Evolutionary conservation across 2,329 filamentous ascomycete species (phyloP).

Genomic region (Orbilia blumenaviensis): DNA sequence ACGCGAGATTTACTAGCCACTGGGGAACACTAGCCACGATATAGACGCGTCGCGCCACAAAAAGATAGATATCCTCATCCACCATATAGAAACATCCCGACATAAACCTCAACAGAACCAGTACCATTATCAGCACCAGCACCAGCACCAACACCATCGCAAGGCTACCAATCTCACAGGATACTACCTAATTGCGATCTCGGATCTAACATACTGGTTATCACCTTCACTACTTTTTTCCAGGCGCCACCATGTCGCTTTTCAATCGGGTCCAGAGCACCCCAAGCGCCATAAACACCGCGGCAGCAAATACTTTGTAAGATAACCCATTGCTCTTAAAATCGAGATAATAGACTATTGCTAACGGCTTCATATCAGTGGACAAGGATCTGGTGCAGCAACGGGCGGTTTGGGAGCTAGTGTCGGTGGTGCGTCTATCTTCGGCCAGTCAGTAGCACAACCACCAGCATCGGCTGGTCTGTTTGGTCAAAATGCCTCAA

Average conservation of each 20-base stretch:
- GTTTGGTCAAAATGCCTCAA: constrained; percentile 51
- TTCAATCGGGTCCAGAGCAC: constrained; percentile 54
- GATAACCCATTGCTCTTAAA: neutral
- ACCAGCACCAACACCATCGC: neutral
- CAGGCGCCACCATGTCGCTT: constrained; percentile 32
- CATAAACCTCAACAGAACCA: neutral
- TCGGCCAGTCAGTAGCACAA: constrained; percentile 34
- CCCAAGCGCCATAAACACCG: constrained; percentile 53
- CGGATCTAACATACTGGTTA: too few relatives aligned
- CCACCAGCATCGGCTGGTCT: constrained; percentile 50
- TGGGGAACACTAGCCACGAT: neutral
- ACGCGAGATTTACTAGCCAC: neutral
- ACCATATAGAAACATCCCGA: neutral
- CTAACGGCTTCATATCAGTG: constrained; percentile 9
- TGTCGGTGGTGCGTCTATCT: constrained; percentile 29
- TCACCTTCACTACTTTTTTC: neutral
- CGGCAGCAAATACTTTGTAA: constrained; percentile 54
- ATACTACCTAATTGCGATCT: too few relatives aligned
- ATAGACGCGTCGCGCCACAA: neutral
- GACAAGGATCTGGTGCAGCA: constrained; percentile 40
- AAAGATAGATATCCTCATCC: neutral
- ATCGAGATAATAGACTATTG: neutral
- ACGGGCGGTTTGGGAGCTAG: constrained; percentile 49
- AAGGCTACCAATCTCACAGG: too few relatives aligned
- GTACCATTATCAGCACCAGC: neutral